Percentiles rank a stretch among this genome's conserved stretches.
These are phyloP conservation scores for Vitis amurensis DNA, from an alignment of 164 flowering plant species.

Conservation along the genomic window DNA sequence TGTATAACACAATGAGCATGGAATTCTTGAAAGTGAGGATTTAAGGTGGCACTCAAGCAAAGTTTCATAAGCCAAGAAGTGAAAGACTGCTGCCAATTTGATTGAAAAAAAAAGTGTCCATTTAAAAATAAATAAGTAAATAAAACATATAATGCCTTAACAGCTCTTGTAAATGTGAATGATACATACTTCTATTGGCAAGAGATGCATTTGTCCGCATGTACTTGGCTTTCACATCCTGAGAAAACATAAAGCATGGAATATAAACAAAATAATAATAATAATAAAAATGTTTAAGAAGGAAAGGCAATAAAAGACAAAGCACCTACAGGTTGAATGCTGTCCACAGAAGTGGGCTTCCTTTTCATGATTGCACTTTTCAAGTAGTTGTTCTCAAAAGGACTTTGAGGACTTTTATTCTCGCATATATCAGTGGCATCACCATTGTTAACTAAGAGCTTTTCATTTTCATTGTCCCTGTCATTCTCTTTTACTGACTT, in stretches of 20 bases:
- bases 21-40: too few relatives aligned
- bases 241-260: constrained; percentile 6
- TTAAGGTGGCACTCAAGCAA: not conserved
- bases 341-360: constrained; percentile 27
- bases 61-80: not conserved
- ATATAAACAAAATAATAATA: not conserved
- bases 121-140: not conserved
- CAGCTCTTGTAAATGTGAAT: not conserved
- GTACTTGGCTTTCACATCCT: constrained; percentile 40
- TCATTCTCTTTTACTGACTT: constrained; percentile 28
- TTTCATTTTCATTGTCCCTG: constrained; percentile 24
- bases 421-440: constrained; percentile 10
- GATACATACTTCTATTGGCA: constrained; percentile 30
- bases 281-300: not conserved
- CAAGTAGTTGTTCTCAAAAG: constrained; percentile 6
- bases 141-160: not conserved
- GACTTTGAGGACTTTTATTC: constrained; percentile 6
- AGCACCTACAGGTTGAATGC: constrained; percentile 29
- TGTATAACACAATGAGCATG: too few relatives aligned
- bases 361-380: constrained; percentile 36
- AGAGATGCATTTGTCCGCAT: constrained; percentile 20
- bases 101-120: not conserved
- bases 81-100: not conserved
- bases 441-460: constrained; percentile 17
- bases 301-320: constrained; percentile 3